Evolutionary conservation across 192 early-diverging fungal species (phyloP).

Genomic region (Entomortierella lignicola): DNA sequence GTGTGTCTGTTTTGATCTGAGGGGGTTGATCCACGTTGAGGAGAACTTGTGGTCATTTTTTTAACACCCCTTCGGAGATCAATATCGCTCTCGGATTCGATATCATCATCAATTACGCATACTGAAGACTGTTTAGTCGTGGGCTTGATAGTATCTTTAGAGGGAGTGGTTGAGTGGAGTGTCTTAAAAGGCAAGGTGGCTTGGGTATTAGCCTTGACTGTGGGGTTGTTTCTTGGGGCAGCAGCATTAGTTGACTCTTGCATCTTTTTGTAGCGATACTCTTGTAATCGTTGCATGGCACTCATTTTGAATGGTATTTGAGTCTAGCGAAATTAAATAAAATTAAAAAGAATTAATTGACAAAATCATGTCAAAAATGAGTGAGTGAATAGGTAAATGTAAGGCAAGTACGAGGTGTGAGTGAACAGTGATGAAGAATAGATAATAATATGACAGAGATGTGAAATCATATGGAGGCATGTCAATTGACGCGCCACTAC

Average conservation of each 20-base stretch:
- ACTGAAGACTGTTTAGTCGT: conserved; percentile 1
- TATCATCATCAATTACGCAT: neutral
- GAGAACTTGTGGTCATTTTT: conserved; percentile 22
- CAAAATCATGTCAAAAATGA: neutral
- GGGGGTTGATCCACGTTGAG: conserved; percentile 11
- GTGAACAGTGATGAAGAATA: neutral
- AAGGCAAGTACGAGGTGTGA: neutral
- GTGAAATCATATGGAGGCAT: neutral
- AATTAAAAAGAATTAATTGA: too few species aligned
- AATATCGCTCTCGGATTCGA: conserved; percentile 16
- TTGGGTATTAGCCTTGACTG: neutral
- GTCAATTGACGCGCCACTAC: conserved; percentile 3
- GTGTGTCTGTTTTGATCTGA: neutral
- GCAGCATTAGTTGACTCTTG: conserved; percentile 1
- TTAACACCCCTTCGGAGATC: conserved; percentile 31
- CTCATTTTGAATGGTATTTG: conserved; percentile 15
- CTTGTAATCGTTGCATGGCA: conserved; percentile 35
- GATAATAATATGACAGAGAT: neutral
- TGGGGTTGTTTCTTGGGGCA: neutral
- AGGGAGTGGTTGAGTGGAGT: neutral
- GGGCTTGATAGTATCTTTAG: neutral
- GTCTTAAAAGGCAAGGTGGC: neutral
- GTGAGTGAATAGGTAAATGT: neutral
- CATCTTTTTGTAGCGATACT: conserved; percentile 44
- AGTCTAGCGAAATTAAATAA: neutral